Conservation (phyloP, 2,329 filamentous ascomycete genomes). For the Colletotrichum neosansevieriae region DNA sequence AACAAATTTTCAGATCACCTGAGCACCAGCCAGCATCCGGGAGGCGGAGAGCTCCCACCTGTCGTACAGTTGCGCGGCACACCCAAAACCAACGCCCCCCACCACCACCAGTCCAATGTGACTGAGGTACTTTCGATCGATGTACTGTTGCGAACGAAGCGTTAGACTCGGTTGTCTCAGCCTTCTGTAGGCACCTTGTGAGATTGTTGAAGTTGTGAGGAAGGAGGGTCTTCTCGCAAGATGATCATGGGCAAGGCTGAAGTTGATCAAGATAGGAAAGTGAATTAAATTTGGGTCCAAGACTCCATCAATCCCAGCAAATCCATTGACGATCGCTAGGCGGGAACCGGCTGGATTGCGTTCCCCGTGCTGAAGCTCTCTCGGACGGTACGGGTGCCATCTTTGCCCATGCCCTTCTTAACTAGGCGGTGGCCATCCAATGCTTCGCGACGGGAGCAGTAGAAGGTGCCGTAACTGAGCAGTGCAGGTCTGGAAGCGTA, state of each 20-base stretch:
- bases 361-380: constrained; percentile 14
- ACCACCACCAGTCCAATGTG: not conserved
- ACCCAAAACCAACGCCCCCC: constrained; percentile 28
- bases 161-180: constrained; percentile 3
- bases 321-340: constrained; percentile 13
- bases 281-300: not conserved
- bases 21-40: constrained; percentile 36
- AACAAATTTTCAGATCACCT: constrained; percentile 39
- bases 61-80: constrained; percentile 32
- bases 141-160: constrained; percentile 21
- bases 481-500: constrained; percentile 13
- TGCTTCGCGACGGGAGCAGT: constrained; percentile 28
- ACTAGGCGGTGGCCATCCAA: constrained; percentile 15
- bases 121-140: constrained; percentile 25
- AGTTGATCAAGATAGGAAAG: not conserved
- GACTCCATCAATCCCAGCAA: not conserved
- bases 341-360: constrained; percentile 15
- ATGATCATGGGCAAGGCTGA: not conserved
- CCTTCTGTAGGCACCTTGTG: not conserved
- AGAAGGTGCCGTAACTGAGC: constrained; percentile 31
- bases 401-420: constrained; percentile 1
- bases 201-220: not conserved
- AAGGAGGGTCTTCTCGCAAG: not conserved
- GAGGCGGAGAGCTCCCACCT: constrained; percentile 33
- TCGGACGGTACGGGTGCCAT: not conserved